phyloP scores from a whole-genome alignment of 441 rosid species.

The Rhodomyrtus psidioides region DNA sequence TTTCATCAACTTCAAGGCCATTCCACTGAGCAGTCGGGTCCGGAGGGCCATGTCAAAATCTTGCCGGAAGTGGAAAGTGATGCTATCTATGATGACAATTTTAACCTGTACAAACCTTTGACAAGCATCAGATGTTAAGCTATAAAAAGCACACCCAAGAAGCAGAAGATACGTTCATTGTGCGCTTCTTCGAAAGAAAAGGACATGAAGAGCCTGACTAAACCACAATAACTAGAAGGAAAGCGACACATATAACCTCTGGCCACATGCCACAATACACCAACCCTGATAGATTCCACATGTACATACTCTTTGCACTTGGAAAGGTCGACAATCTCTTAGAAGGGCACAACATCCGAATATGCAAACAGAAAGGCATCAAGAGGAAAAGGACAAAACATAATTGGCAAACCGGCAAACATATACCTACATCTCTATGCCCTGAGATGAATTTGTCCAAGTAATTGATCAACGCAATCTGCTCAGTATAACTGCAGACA shows the following conservation, averaged over 20 bases:
- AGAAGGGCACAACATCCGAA: background rate
- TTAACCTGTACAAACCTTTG: constrained; percentile 50
- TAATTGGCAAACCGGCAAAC: background rate
- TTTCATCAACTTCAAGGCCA: constrained; percentile 84
- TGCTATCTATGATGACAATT: constrained; percentile 69
- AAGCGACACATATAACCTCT: background rate
- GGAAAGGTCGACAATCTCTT: background rate
- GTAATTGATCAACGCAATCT: constrained; percentile 69
- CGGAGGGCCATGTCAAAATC: constrained; percentile 80
- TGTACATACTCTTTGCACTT: background rate
- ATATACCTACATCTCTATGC: constrained; percentile 61
- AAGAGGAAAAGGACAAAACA: background rate
- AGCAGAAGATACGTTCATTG: background rate
- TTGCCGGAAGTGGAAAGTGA: constrained; percentile 95
- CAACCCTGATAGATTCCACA: background rate
- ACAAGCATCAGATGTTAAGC: background rate
- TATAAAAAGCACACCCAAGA: background rate
- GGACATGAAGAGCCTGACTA: background rate
- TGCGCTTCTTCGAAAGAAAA: background rate
- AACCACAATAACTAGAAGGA: background rate
- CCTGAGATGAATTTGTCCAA: constrained; percentile 72
- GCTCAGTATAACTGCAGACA: constrained; percentile 84
- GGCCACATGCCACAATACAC: background rate
- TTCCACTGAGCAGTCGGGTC: constrained; percentile 67
- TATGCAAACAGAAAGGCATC: background rate